Percentiles rank a stretch among this genome's conserved stretches.
phyloP scores from a whole-genome alignment of 2,329 filamentous ascomycete species.

The Tolypocladium paradoxum region DNA sequence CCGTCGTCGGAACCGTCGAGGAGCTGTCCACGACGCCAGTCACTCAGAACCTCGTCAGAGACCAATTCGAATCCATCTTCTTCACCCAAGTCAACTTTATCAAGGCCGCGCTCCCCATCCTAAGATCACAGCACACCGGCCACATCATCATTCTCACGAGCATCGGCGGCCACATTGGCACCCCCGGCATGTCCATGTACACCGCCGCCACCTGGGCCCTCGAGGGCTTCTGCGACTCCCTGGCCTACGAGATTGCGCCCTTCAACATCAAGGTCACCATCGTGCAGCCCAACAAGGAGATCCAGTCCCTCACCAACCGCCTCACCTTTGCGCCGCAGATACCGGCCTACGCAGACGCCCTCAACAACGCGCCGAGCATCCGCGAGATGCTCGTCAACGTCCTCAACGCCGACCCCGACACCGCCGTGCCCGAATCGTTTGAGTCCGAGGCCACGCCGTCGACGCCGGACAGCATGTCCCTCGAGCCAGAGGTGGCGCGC shows the following conservation, averaged over 20 bases:
- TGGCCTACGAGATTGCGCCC: constrained; percentile 91
- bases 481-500: constrained; percentile 22
- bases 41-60: constrained; percentile 68
- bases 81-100: constrained; percentile 96
- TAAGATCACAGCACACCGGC: constrained; percentile 70
- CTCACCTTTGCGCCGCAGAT: constrained; percentile 77
- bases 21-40: constrained; percentile 66
- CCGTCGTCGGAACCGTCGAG: constrained; percentile 82
- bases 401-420: constrained; percentile 64
- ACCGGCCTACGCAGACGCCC: constrained; percentile 32
- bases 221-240: constrained; percentile 89
- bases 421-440: constrained; percentile 28
- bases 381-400: constrained; percentile 75
- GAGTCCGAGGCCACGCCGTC: constrained; percentile 17
- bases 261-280: constrained; percentile 97
- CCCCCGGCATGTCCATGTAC: constrained; percentile 82
- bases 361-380: constrained; percentile 59
- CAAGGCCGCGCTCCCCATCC: constrained; percentile 70
- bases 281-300: constrained; percentile 90
- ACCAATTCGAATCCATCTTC: constrained; percentile 91
- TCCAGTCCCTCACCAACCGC: constrained; percentile 75
- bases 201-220: constrained; percentile 90
- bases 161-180: constrained; percentile 85
- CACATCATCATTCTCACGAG: constrained; percentile 87
- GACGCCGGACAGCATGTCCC: constrained; percentile 18